Conservation (phyloP, 108 stramenopile genomes). For the Fistulifera solaris region DNA sequence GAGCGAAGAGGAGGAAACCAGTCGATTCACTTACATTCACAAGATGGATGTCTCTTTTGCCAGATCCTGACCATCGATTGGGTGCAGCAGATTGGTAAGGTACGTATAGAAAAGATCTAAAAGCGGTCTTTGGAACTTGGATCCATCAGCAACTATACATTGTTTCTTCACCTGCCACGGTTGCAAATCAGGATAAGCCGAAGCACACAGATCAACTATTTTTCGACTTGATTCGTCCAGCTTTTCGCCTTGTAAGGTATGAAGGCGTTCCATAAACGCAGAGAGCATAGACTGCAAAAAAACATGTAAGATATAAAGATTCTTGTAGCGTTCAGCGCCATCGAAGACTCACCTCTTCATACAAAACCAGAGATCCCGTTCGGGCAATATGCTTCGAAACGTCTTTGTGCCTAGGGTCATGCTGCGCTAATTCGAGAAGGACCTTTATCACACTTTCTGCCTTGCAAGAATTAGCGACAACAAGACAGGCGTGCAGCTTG, state of each 20-base stretch:
- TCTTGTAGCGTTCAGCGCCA: neutral
- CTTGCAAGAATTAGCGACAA: slow-evolving; percentile 37
- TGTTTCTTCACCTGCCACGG: slow-evolving; percentile 63
- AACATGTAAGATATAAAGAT: neutral
- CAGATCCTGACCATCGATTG: slow-evolving; percentile 49
- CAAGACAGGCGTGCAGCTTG: slow-evolving; percentile 53
- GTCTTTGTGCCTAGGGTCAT: slow-evolving; percentile 65
- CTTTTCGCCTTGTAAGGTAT: slow-evolving; percentile 2
- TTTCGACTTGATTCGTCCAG: slow-evolving; percentile 1
- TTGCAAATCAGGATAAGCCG: slow-evolving; percentile 74
- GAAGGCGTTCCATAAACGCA: slow-evolving; percentile 40
- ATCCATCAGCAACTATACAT: slow-evolving; percentile 13
- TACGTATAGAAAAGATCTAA: slow-evolving; percentile 52
- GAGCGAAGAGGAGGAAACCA: neutral
- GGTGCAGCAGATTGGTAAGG: slow-evolving; percentile 56
- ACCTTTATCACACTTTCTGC: slow-evolving; percentile 32
- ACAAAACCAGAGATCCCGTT: slow-evolving; percentile 40
- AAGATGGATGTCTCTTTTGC: slow-evolving; percentile 33
- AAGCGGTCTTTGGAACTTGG: neutral
- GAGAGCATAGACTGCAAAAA: slow-evolving; percentile 50
- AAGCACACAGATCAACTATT: slow-evolving; percentile 43
- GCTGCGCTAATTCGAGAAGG: slow-evolving; percentile 45
- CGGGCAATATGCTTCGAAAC: slow-evolving; percentile 44
- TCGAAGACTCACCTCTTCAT: slow-evolving; percentile 54
- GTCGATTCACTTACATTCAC: slow-evolving; percentile 33